Conservation (phyloP, 179 eudicot genomes). For the Spergularia azorica region DNA sequence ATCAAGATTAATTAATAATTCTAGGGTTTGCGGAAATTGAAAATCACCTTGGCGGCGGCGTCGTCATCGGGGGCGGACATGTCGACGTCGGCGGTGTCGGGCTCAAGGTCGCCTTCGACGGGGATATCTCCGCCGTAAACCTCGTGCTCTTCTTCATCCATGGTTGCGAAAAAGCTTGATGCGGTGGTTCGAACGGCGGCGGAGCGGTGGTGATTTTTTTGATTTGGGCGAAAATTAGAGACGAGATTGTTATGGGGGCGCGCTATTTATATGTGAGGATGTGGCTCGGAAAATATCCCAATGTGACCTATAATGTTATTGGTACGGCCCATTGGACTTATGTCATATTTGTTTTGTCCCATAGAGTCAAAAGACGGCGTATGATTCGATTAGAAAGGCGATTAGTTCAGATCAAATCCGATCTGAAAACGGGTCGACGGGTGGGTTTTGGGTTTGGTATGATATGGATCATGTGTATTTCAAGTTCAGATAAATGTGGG, state of each 20-base stretch:
- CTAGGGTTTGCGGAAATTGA: constrained; percentile 7
- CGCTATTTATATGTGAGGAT: background rate
- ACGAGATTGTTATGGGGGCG: background rate
- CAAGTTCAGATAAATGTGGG: no score
- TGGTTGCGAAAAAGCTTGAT: background rate
- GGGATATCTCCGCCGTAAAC: constrained; percentile 58
- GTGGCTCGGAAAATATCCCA: background rate
- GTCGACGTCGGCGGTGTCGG: constrained; percentile 45
- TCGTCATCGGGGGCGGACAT: constrained; percentile 44
- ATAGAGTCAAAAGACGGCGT: no score
- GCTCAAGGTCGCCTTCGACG: constrained; percentile 45
- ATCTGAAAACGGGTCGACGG: no score
- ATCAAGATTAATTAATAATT: background rate
- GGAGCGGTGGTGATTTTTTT: background rate
- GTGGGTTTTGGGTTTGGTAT: no score
- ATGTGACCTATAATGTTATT: background rate
- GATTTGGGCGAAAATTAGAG: background rate
- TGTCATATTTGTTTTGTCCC: background rate
- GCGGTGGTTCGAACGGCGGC: background rate
- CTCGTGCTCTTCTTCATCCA: constrained; percentile 61
- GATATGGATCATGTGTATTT: no score
- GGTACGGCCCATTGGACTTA: background rate
- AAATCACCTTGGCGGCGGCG: constrained; percentile 42
- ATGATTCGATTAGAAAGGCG: no score
- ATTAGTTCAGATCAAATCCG: no score